These are phyloP conservation scores for Ruellia speciosa DNA, from an alignment of 305 asterid species.

Conservation along the genomic window DNA sequence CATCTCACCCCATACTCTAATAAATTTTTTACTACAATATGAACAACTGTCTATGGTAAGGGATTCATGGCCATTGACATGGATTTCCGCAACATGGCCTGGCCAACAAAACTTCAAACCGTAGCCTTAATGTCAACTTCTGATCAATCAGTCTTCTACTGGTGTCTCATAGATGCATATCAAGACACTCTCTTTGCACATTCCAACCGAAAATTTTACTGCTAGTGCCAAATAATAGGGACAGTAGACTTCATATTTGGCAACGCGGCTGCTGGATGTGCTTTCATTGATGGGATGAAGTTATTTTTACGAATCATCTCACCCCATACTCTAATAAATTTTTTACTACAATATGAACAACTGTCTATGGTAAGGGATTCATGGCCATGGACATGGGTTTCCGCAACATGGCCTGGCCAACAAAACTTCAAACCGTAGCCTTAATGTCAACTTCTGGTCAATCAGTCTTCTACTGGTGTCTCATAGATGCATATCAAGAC, in stretches of 20 bases:
- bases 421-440: slow-evolving; percentile 32
- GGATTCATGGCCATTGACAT: slow-evolving; percentile 39
- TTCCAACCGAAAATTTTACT: slow-evolving; percentile 38
- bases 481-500: slow-evolving; percentile 31
- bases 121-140: slow-evolving; percentile 41
- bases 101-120: slow-evolving; percentile 28
- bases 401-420: slow-evolving; percentile 27
- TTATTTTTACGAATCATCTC: too few relatives aligned
- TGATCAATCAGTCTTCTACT: slow-evolving; percentile 33
- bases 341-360: slow-evolving; percentile 17
- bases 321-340: too few relatives aligned
- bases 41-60: slow-evolving; percentile 34
- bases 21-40: too few relatives aligned
- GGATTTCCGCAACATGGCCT: slow-evolving; percentile 43
- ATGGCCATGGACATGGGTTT: slow-evolving; percentile 33
- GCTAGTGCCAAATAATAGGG: slow-evolving; percentile 41
- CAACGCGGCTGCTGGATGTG: slow-evolving; percentile 24
- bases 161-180: slow-evolving; percentile 35
- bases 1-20: too few relatives aligned
- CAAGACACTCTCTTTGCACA: slow-evolving; percentile 49
- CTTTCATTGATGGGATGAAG: too few relatives aligned
- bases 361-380: slow-evolving; percentile 31
- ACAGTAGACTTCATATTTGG: slow-evolving; percentile 57
- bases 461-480: slow-evolving; percentile 26
- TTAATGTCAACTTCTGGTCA: slow-evolving; percentile 26